A percentile compares a stretch with the other conserved stretches of the same genome.
phyloP scores from a whole-genome alignment of 2,329 filamentous ascomycete genomes.

The Pseudocercospora eumusae region DNA sequence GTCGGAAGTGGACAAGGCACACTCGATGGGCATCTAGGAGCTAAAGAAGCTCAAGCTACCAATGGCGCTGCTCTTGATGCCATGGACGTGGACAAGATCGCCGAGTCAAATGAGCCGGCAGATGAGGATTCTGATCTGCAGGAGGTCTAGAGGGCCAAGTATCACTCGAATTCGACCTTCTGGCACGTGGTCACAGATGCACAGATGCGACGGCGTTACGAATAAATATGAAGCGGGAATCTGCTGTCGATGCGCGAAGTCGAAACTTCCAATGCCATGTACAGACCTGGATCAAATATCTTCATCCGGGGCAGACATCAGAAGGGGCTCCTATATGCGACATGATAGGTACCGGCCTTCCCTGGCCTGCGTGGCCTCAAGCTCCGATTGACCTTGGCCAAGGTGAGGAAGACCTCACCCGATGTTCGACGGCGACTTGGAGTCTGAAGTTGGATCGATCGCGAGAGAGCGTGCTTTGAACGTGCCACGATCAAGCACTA shows the following conservation, averaged over 20 bases:
- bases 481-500: background rate
- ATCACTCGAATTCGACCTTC: background rate
- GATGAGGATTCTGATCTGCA: background rate
- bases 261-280: background rate
- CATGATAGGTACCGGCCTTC: background rate
- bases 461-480: background rate
- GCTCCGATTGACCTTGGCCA: background rate
- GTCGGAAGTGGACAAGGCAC: conserved; percentile 19
- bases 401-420: background rate
- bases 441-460: background rate
- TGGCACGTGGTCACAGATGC: background rate
- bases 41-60: conserved; percentile 28
- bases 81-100: conserved; percentile 31
- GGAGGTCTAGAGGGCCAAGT: background rate
- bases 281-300: background rate
- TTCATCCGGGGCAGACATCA: background rate
- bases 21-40: conserved; percentile 23
- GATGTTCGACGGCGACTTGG: background rate
- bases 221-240: background rate
- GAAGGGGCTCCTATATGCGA: background rate
- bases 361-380: background rate
- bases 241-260: background rate
- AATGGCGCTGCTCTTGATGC: conserved; percentile 28
- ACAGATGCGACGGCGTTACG: background rate
- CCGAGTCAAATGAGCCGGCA: background rate